These are phyloP conservation scores for Trichoderma asperellum DNA, from an alignment of 2,329 filamentous ascomycete genomes.

Conservation along the genomic window DNA sequence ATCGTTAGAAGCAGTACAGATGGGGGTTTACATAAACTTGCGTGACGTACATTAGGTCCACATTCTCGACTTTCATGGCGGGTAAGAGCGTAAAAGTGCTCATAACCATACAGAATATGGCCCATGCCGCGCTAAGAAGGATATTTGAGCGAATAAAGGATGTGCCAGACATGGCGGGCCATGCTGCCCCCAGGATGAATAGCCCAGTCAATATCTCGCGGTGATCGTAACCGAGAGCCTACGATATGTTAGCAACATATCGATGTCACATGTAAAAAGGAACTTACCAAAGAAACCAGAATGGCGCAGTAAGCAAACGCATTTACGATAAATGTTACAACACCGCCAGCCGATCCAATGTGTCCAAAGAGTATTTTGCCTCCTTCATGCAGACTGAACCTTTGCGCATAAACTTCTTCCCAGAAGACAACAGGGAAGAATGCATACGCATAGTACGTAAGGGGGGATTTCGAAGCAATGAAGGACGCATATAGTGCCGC, in stretches of 20 bases:
- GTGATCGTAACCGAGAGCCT: conserved; percentile 92
- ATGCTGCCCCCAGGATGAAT: conserved; percentile 75
- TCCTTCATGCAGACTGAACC: conserved; percentile 70
- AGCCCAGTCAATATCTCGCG: conserved; percentile 83
- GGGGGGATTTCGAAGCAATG: conserved; percentile 75
- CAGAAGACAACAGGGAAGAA: conserved; percentile 94
- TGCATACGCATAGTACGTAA: conserved; percentile 87
- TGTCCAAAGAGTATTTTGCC: conserved; percentile 70
- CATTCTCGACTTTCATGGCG: conserved; percentile 80
- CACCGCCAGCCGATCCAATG: conserved; percentile 62
- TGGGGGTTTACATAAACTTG: neutral
- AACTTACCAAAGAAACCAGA: conserved; percentile 74
- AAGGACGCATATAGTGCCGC: conserved; percentile 78
- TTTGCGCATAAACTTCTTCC: conserved; percentile 88
- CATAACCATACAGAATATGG: conserved; percentile 77
- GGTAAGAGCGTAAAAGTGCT: conserved; percentile 88
- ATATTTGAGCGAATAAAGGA: conserved; percentile 71
- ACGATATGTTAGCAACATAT: conserved; percentile 17
- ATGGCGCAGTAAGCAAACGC: conserved; percentile 70
- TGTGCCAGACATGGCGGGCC: conserved; percentile 75
- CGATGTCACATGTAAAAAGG: neutral
- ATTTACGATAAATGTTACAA: conserved; percentile 66
- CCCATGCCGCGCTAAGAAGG: conserved; percentile 71
- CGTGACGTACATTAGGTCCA: conserved; percentile 69
- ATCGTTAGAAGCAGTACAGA: conserved; percentile 28